phyloP scores from a whole-genome alignment of 108 stramenopile species.

The Cylindrotheca closterium region DNA sequence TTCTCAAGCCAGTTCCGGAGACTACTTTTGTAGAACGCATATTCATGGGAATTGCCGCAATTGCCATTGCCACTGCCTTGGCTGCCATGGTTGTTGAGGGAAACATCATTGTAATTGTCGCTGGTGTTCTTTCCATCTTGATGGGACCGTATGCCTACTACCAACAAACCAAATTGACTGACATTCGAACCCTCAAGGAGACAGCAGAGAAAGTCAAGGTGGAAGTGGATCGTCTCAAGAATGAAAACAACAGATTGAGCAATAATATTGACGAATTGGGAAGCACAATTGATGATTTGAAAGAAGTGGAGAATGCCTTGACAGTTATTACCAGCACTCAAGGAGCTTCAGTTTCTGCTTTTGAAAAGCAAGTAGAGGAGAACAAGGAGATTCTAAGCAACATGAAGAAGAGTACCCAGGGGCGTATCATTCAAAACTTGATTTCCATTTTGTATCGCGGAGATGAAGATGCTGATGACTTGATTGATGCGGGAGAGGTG shows the following conservation, averaged over 20 bases:
- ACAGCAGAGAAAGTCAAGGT: conserved; percentile 46
- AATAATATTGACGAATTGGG: conserved; percentile 58
- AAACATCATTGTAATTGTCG: conserved; percentile 40
- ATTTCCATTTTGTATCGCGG: conserved; percentile 58
- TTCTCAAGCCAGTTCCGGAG: conserved; percentile 49
- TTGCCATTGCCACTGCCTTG: conserved; percentile 47
- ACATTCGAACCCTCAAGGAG: conserved; percentile 65
- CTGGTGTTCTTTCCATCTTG: conserved; percentile 54
- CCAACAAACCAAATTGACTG: conserved; percentile 75
- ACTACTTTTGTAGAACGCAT: conserved; percentile 59
- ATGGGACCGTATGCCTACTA: conserved; percentile 70
- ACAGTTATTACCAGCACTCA: conserved; percentile 66
- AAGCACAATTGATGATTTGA: conserved; percentile 52
- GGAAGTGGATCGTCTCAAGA: conserved; percentile 57
- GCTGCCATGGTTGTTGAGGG: conserved; percentile 62
- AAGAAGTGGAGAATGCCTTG: conserved; percentile 68
- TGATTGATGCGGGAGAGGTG: conserved; percentile 61
- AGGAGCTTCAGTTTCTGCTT: conserved; percentile 55
- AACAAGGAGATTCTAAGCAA: conserved; percentile 54
- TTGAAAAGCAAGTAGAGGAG: conserved; percentile 64
- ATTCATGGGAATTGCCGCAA: conserved; percentile 41
- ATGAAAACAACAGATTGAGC: conserved; percentile 52
- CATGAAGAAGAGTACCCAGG: conserved; percentile 60
- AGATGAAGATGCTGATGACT: conserved; percentile 48
- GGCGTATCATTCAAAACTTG: conserved; percentile 68